Evolutionary conservation across 441 rosid species (phyloP).

Genomic region (Pelargonium australe): DNA sequence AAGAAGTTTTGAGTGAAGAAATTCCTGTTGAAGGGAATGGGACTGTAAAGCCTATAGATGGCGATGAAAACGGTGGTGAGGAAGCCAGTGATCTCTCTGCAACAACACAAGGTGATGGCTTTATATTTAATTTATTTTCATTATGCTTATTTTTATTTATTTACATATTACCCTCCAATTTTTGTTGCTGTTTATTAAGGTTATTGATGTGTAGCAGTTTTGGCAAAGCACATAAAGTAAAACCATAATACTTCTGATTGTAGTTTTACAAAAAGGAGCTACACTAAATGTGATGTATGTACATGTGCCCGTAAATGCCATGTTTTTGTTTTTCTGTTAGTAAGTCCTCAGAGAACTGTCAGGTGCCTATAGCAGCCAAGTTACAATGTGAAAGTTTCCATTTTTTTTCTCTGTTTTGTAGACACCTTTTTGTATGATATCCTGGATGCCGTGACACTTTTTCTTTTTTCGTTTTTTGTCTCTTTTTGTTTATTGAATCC

Average conservation of each 20-base stretch:
- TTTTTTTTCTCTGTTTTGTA: no score
- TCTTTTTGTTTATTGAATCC: background rate
- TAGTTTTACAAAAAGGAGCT: no score
- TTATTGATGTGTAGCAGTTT: background rate
- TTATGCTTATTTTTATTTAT: background rate
- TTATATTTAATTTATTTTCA: background rate
- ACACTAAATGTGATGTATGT: background rate
- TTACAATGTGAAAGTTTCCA: background rate
- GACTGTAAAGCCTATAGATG: slow-evolving; percentile 31
- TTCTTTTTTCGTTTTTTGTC: background rate
- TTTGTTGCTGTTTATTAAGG: background rate
- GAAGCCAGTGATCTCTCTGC: slow-evolving; percentile 31
- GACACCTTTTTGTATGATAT: no score
- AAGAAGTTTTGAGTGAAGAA: slow-evolving; percentile 17
- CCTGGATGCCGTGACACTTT: no score
- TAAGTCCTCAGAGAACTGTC: no score
- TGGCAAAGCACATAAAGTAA: background rate
- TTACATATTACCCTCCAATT: background rate
- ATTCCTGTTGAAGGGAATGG: slow-evolving; percentile 35
- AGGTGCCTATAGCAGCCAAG: background rate
- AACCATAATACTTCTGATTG: no score
- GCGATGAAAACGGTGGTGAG: slow-evolving; percentile 20
- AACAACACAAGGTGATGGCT: slow-evolving; percentile 37
- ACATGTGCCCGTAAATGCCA: background rate
- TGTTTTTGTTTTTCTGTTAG: background rate